Conservation (phyloP, 2,329 filamentous ascomycete genomes). For the Ceratocystis colombiana region DNA sequence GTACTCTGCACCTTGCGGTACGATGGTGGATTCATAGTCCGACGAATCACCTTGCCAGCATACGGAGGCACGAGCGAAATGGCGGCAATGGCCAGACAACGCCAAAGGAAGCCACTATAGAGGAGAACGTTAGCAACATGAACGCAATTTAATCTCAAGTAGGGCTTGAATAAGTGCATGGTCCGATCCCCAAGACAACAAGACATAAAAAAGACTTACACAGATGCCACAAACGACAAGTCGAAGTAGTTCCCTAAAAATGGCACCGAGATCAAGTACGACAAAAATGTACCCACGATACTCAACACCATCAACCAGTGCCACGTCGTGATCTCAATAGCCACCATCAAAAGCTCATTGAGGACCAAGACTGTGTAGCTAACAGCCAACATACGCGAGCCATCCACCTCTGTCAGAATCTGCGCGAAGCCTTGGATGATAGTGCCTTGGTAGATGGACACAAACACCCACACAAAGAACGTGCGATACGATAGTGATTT, state of each 20-base stretch:
- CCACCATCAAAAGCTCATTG: conserved; percentile 96
- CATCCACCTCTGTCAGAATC: conserved; percentile 68
- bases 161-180: not conserved
- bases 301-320: conserved; percentile 82
- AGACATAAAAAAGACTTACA: conserved; percentile 38
- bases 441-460: conserved; percentile 88
- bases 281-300: conserved; percentile 67
- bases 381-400: conserved; percentile 70
- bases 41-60: conserved; percentile 70
- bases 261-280: conserved; percentile 76
- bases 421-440: conserved; percentile 94
- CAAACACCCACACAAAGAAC: conserved; percentile 93
- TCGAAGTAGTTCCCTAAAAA: conserved; percentile 89
- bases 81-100: conserved; percentile 66
- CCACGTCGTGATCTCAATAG: conserved; percentile 93
- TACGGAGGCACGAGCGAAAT: conserved; percentile 81
- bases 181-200: not conserved
- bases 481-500: conserved; percentile 81
- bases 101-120: conserved; percentile 72
- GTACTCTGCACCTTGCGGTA: conserved; percentile 84
- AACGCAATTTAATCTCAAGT: too few relatives aligned
- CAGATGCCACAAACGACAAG: conserved; percentile 62
- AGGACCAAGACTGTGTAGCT: conserved; percentile 85
- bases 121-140: not conserved
- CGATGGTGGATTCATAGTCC: conserved; percentile 80